Conservation (phyloP, 2,329 filamentous ascomycete genomes). For the Neocucurbitaria cava region DNA sequence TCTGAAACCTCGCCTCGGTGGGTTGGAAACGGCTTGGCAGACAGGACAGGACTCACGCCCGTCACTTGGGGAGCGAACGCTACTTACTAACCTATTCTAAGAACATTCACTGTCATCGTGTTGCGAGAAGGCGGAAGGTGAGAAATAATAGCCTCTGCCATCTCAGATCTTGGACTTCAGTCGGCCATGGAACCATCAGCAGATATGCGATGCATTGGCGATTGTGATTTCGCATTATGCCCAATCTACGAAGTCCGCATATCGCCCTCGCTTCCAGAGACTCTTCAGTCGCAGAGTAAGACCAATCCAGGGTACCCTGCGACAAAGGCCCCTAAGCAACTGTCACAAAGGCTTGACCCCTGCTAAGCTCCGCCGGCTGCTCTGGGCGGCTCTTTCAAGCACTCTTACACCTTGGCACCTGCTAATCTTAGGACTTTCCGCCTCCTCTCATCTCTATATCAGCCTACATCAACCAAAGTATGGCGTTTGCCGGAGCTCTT, state of each 20-base stretch:
- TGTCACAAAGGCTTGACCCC: conserved; percentile 30
- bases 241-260: not conserved
- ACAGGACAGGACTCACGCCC: too few relatives aligned
- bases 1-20: too few relatives aligned
- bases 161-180: not conserved
- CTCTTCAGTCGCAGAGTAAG: conserved; percentile 8
- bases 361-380: conserved; percentile 10
- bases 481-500: conserved; percentile 16
- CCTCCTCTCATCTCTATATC: conserved; percentile 12
- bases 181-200: not conserved
- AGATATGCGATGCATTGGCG: not conserved
- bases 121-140: not conserved
- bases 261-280: not conserved
- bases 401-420: conserved; percentile 19
- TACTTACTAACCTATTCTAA: not conserved
- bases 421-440: conserved; percentile 4
- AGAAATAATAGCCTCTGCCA: not conserved
- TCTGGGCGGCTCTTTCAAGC: conserved; percentile 21
- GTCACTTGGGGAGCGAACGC: not conserved
- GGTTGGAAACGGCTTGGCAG: too few relatives aligned
- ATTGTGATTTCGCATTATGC: not conserved
- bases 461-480: conserved; percentile 16
- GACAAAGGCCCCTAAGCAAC: conserved; percentile 24
- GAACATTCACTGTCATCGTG: not conserved
- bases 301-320: not conserved